Base-by-base conservation (phyloP, 1,284 basidiomycete species). In the Apiotrichum domesticum region DNA sequence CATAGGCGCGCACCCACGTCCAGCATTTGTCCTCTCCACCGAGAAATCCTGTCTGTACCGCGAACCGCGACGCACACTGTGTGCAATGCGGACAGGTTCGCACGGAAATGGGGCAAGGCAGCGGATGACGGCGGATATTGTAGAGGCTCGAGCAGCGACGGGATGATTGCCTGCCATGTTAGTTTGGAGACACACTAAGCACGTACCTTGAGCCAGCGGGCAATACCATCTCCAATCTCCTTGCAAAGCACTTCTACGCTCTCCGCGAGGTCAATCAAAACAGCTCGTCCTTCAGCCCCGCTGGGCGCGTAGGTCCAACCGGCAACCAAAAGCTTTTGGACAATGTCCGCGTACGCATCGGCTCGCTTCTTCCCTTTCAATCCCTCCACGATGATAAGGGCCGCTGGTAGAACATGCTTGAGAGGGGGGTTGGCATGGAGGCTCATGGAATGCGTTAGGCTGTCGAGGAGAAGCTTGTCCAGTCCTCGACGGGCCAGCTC, bases 1-100 rank as follows among this genome's bases (percentile, higher is more conserved):
- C 69, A 70, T 6, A 70, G 42, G 15, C 72, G 59, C 14, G 63
- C 61, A 2, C 70, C 46, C 0, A 71, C 65, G 51, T 74, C 68
- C 8, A 77, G 44, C 10, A 76, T 70, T 63, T 75, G 69, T 10
- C 76, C 76, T 34, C 74, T 56, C 76, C 76, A 77, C 33, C 74
- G 51, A 0, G 53, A 44, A 10, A 68, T 56, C 2, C 74, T 54
- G 3, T 66, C 70, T 2, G 71, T 72, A 0, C 49, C 47, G 7
- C 52, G n/a, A 2, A 70, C 37, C 0, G 63, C 64, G 7, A 37
- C n/a, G 14, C 75, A 52, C 0, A 74, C 52, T 6, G 51, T 42
- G 13, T 66, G 52, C 3, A 77, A 58, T 1, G 73, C 71, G 3
- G 56, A 58, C n/a, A 76, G 63, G 46, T 75, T 76, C 39, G 71